These are phyloP conservation scores for Ophioceras dolichostomum DNA, from an alignment of 2,329 filamentous ascomycete genomes.

Conservation along the genomic window DNA sequence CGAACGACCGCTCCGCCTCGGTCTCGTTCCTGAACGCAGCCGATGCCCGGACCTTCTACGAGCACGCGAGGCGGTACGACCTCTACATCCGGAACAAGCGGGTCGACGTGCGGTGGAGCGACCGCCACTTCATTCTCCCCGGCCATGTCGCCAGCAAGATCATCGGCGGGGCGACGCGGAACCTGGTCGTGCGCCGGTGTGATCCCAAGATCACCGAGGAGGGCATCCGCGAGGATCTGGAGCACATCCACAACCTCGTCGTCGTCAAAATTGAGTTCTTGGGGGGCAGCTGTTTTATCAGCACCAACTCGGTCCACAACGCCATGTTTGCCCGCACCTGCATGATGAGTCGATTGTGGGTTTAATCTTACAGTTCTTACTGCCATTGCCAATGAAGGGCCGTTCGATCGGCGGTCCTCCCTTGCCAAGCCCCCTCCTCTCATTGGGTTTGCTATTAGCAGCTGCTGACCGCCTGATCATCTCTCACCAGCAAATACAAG, in stretches of 20 bases:
- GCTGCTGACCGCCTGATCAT: constrained; percentile 9
- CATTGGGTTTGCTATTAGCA: background rate
- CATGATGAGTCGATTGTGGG: constrained; percentile 54
- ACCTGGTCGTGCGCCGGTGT: constrained; percentile 55
- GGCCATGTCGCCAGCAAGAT: constrained; percentile 54
- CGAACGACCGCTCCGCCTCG: constrained; percentile 44
- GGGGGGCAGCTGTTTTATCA: constrained; percentile 51
- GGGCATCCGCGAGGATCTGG: constrained; percentile 57
- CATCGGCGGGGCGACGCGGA: constrained; percentile 55
- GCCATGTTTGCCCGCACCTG: constrained; percentile 66
- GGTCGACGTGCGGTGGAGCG: constrained; percentile 55
- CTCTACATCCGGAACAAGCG: constrained; percentile 57
- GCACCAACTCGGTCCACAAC: constrained; percentile 65
- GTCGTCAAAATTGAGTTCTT: constrained; percentile 53
- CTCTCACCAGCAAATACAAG: constrained; percentile 48
- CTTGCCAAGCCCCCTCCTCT: no score
- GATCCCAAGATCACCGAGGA: constrained; percentile 47
- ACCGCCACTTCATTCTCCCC: constrained; percentile 56
- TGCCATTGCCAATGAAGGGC: no score
- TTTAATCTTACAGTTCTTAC: constrained; percentile 6
- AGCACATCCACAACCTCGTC: constrained; percentile 71
- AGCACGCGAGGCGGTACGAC: constrained; percentile 50
- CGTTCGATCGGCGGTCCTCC: no score
- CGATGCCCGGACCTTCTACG: constrained; percentile 52
- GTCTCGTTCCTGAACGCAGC: constrained; percentile 58